These are phyloP conservation scores for Stipa capillata DNA, from an alignment of 176 grass and related monocot species.

Conservation along the genomic window DNA sequence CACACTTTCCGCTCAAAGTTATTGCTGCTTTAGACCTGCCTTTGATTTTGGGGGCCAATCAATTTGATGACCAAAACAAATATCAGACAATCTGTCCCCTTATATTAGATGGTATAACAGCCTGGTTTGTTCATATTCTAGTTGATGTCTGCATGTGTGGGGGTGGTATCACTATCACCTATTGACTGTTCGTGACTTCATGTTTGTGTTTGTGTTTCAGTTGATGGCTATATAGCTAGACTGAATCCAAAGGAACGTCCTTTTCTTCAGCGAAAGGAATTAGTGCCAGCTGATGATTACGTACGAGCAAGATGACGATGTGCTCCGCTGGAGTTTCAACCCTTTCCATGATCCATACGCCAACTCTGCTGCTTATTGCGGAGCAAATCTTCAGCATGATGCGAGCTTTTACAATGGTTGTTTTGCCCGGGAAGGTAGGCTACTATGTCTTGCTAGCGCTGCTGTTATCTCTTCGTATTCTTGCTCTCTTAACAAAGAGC, in stretches of 20 bases:
- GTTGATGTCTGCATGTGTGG: not conserved
- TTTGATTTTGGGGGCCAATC: not conserved
- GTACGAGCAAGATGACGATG: slow-evolving; percentile 51
- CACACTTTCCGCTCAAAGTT: not conserved
- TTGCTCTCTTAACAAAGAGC: not conserved
- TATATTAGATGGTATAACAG: not conserved
- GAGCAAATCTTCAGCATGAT: slow-evolving; percentile 32
- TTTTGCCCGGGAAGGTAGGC: slow-evolving; percentile 39
- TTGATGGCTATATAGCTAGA: not conserved
- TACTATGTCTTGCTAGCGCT: not conserved
- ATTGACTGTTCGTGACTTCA: not conserved
- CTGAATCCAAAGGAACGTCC: not conserved
- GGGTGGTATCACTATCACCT: not conserved
- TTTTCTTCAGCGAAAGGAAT: not conserved
- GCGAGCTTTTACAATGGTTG: slow-evolving; percentile 2
- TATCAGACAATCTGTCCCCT: not conserved
- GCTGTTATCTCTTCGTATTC: not conserved
- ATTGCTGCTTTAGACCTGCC: not conserved
- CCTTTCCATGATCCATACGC: slow-evolving; percentile 33
- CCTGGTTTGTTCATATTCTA: not conserved
- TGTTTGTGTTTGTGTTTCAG: not conserved
- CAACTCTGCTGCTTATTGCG: slow-evolving; percentile 32
- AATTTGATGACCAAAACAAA: not conserved
- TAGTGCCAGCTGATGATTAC: slow-evolving; percentile 27
- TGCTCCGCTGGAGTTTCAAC: slow-evolving; percentile 36